Evolutionary conservation across 306 rosid species (phyloP).

Genomic region (Lathyrus tuberosus): DNA sequence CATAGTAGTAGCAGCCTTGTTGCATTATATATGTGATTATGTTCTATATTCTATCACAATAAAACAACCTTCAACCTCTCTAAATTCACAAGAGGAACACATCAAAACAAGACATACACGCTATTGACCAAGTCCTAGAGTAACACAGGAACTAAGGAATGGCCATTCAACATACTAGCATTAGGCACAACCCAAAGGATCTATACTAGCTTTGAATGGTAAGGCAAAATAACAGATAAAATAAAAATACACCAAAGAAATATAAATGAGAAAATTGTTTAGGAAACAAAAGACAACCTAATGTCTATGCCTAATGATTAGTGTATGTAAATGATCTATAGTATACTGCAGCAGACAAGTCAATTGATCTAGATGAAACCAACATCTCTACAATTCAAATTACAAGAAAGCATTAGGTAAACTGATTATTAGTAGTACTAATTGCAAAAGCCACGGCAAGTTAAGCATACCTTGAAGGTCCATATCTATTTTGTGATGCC

Average conservation of each 20-base stretch:
- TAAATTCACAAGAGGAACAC: no score
- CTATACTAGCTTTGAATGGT: constrained; percentile 1
- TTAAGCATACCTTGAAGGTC: constrained; percentile 70
- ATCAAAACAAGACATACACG: no score
- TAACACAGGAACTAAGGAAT: constrained; percentile 28
- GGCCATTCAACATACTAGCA: not conserved
- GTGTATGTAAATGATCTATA: not conserved
- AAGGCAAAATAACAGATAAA: constrained; percentile 4
- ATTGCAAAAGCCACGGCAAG: constrained; percentile 12
- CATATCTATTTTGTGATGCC: no score
- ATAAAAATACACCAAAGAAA: constrained; percentile 7
- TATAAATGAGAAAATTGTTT: constrained; percentile 3
- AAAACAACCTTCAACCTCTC: no score
- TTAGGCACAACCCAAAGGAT: not conserved
- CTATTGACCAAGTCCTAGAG: no score
- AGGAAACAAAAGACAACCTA: not conserved
- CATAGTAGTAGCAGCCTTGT: no score
- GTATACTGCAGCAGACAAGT: not conserved
- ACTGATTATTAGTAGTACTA: constrained; percentile 1
- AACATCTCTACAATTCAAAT: constrained; percentile 33
- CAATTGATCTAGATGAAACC: constrained; percentile 6
- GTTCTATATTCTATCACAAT: no score
- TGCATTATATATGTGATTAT: no score
- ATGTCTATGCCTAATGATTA: constrained; percentile 1
- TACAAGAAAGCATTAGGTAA: constrained; percentile 27